phyloP scores from a whole-genome alignment of 2,329 filamentous ascomycete species.

The Aspergillus sojae region DNA sequence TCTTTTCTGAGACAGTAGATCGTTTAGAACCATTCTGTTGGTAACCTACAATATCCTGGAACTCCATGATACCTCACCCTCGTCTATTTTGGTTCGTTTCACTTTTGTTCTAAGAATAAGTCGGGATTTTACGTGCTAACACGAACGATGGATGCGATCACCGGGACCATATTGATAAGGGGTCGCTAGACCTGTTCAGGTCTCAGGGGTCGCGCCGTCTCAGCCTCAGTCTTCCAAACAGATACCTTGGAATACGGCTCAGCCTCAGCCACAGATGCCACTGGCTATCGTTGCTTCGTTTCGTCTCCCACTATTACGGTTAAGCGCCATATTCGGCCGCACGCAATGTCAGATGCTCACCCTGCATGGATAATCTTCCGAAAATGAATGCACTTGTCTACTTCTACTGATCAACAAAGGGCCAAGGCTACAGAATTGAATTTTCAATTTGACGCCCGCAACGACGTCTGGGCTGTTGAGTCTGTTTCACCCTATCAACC shows the following conservation, averaged over 20 bases:
- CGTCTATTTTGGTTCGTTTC: slow-evolving; percentile 11
- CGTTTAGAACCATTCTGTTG: slow-evolving; percentile 16
- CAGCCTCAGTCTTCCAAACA: slow-evolving; percentile 18
- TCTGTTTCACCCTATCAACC: not conserved
- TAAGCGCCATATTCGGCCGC: slow-evolving; percentile 13
- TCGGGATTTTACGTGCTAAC: not conserved
- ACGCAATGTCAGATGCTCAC: slow-evolving; percentile 6
- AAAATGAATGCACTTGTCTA: not conserved
- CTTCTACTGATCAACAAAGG: not conserved
- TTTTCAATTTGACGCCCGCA: not conserved
- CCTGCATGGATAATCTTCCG: not conserved
- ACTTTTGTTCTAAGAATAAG: slow-evolving; percentile 19
- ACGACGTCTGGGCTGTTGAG: not conserved
- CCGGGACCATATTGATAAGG: slow-evolving; percentile 7
- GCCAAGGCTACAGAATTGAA: not conserved
- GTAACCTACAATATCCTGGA: slow-evolving; percentile 16
- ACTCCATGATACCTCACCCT: not conserved
- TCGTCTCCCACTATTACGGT: slow-evolving; percentile 1
- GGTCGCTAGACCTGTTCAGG: slow-evolving; percentile 10
- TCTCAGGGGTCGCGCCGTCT: slow-evolving; percentile 13
- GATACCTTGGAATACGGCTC: slow-evolving; percentile 3
- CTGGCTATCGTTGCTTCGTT: slow-evolving; percentile 11
- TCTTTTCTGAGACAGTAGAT: slow-evolving; percentile 15
- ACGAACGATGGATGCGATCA: slow-evolving; percentile 10
- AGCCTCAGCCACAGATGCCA: slow-evolving; percentile 21